phyloP scores from a whole-genome alignment of 768 basidiomycete species.

The Tylopilus plumbeoviolaceoides region DNA sequence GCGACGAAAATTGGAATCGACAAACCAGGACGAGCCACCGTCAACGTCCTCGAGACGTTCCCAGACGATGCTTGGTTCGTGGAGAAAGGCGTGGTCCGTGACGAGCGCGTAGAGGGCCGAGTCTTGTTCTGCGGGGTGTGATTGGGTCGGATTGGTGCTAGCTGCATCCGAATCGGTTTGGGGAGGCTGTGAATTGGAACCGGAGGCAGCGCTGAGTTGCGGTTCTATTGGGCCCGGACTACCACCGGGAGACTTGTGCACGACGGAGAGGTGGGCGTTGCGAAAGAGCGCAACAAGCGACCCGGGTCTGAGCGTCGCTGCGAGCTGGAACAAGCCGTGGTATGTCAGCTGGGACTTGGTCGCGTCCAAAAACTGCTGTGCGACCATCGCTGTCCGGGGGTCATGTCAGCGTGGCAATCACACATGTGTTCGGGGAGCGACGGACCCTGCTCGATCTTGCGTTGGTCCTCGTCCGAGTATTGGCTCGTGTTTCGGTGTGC shows the following conservation, averaged over 20 bases:
- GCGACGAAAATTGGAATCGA: conserved; percentile 63
- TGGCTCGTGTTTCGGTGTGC: conserved; percentile 11
- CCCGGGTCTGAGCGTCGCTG: conserved; percentile 41
- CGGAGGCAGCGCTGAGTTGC: background rate
- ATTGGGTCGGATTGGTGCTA: background rate
- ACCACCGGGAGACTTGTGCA: conserved; percentile 53
- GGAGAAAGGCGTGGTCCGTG: conserved; percentile 77
- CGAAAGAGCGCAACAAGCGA: conserved; percentile 86
- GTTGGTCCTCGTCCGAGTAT: conserved; percentile 51
- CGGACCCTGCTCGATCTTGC: conserved; percentile 71
- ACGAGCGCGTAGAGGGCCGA: conserved; percentile 73
- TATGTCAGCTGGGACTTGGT: conserved; percentile 86
- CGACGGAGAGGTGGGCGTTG: conserved; percentile 83
- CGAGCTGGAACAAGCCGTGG: conserved; percentile 79
- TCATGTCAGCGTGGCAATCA: background rate
- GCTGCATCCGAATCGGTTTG: too few species aligned
- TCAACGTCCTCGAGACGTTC: conserved; percentile 88
- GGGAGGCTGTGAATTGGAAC: too few species aligned
- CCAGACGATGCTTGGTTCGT: conserved; percentile 83
- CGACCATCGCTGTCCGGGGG: conserved; percentile 49
- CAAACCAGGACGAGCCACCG: conserved; percentile 71
- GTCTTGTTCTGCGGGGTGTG: conserved; percentile 17
- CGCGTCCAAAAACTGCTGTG: conserved; percentile 64
- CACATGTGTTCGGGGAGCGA: background rate
- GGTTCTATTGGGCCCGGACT: background rate